Evolutionary conservation across 257 asterid species (phyloP).

Genomic region (Gentiana macrophylla): DNA sequence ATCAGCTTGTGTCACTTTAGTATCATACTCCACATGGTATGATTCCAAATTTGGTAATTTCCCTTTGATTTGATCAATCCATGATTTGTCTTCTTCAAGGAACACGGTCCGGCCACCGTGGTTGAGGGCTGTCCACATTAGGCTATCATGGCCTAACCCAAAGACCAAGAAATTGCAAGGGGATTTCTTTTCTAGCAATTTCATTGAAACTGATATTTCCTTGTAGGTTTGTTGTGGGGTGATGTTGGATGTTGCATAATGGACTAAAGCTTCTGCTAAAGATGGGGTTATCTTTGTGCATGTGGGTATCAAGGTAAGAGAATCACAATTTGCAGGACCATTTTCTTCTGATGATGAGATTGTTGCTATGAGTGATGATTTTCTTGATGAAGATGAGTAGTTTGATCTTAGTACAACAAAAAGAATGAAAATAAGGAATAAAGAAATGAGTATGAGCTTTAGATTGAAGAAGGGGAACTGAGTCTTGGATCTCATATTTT

Average conservation of each 20-base stretch:
- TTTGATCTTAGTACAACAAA: constrained; percentile 40
- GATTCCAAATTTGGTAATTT: constrained; percentile 54
- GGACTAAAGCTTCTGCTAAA: constrained; percentile 55
- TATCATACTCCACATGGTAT: constrained; percentile 55
- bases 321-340: background rate
- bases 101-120: constrained; percentile 75
- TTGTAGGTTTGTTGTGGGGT: constrained; percentile 79
- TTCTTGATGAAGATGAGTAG: constrained; percentile 18
- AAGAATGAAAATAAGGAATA: constrained; percentile 36
- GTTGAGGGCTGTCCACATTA: constrained; percentile 87
- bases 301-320: constrained; percentile 13
- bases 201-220: constrained; percentile 62
- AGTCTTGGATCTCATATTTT: constrained; percentile 11
- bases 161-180: constrained; percentile 82
- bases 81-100: constrained; percentile 67
- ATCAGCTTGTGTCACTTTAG: constrained; percentile 61
- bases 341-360: constrained; percentile 3
- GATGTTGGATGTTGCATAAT: constrained; percentile 68
- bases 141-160: constrained; percentile 80
- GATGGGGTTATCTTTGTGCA: constrained; percentile 68
- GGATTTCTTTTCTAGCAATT: constrained; percentile 48
- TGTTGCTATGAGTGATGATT: constrained; percentile 3
- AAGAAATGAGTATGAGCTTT: constrained; percentile 33
- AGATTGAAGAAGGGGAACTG: constrained; percentile 26
- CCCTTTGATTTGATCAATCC: constrained; percentile 50